Evolutionary conservation across 495 filamentous ascomycete species (phyloP).

Genomic region (Aspergillus haitiensis): DNA sequence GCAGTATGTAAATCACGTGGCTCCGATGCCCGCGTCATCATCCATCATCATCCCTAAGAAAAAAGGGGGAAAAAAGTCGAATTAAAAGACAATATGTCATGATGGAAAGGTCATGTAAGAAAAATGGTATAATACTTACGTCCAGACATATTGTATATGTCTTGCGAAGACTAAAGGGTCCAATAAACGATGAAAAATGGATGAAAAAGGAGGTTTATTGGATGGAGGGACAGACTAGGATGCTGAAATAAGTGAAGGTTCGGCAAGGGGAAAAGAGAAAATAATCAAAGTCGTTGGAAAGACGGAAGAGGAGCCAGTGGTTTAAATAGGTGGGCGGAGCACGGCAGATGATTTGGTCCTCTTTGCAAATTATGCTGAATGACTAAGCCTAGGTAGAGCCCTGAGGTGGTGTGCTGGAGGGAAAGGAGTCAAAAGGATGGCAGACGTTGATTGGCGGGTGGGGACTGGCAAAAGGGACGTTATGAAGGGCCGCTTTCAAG

Average conservation of each 20-base stretch:
- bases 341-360: constrained; percentile 25
- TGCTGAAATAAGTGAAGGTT: constrained; percentile 18
- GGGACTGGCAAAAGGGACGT: constrained; percentile 41
- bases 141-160: constrained; percentile 80
- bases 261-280: constrained; percentile 25
- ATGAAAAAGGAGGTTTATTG: constrained; percentile 26
- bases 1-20: no score
- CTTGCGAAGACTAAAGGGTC: constrained; percentile 22
- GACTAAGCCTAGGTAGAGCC: constrained; percentile 26
- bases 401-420: constrained; percentile 3
- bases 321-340: constrained; percentile 40
- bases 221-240: constrained; percentile 23
- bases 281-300: background rate
- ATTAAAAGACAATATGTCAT: constrained; percentile 11
- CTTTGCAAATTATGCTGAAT: constrained; percentile 26
- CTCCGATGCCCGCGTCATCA: no score
- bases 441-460: constrained; percentile 44
- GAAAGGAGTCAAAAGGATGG: constrained; percentile 29
- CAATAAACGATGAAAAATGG: constrained; percentile 32
- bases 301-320: constrained; percentile 24
- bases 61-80: background rate
- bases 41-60: no score
- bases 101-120: background rate
- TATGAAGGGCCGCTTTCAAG: constrained; percentile 48
- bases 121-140: constrained; percentile 66